A percentile compares a stretch with the other conserved stretches of the same genome.
Conservation (phyloP, 2,329 filamentous ascomycete genomes). For the Lachnellula arida region DNA sequence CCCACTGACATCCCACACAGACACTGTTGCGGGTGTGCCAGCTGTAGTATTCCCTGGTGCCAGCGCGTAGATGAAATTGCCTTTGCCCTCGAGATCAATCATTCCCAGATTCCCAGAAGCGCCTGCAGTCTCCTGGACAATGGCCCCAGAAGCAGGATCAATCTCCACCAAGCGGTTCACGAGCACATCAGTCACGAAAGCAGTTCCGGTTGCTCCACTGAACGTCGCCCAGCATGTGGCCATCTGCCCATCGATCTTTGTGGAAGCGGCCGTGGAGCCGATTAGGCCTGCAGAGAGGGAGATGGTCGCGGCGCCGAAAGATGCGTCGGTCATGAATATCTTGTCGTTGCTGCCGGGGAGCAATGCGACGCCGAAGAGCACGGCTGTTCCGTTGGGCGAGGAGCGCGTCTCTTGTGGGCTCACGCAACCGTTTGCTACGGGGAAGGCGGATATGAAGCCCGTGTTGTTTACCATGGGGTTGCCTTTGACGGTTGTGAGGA, state of each 20-base stretch:
- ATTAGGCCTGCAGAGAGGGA: constrained; percentile 43
- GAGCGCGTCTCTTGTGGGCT: constrained; percentile 32
- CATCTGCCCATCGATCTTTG: constrained; percentile 43
- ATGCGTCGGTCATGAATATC: constrained; percentile 51
- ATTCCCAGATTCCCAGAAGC: constrained; percentile 46
- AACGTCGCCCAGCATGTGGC: constrained; percentile 58
- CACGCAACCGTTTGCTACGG: constrained; percentile 32
- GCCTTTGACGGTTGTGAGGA: constrained; percentile 58
- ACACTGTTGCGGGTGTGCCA: constrained; percentile 27
- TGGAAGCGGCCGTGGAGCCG: constrained; percentile 31
- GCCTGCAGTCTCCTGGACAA: constrained; percentile 41
- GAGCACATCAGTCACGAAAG: constrained; percentile 54
- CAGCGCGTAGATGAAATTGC: constrained; percentile 54
- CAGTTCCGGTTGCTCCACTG: constrained; percentile 42
- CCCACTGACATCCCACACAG: constrained; percentile 37
- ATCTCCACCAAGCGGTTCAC: constrained; percentile 53
- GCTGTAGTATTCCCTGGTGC: constrained; percentile 23
- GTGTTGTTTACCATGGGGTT: constrained; percentile 49
- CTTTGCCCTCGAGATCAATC: constrained; percentile 49
- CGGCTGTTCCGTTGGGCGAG: constrained; percentile 50
- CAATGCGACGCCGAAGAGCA: constrained; percentile 49
- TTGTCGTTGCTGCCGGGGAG: constrained; percentile 39
- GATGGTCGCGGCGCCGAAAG: constrained; percentile 51
- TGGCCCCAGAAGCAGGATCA: constrained; percentile 43
- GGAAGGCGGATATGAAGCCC: constrained; percentile 51